Conservation (phyloP, 495 filamentous ascomycete genomes). For the Cercophora scortea region DNA sequence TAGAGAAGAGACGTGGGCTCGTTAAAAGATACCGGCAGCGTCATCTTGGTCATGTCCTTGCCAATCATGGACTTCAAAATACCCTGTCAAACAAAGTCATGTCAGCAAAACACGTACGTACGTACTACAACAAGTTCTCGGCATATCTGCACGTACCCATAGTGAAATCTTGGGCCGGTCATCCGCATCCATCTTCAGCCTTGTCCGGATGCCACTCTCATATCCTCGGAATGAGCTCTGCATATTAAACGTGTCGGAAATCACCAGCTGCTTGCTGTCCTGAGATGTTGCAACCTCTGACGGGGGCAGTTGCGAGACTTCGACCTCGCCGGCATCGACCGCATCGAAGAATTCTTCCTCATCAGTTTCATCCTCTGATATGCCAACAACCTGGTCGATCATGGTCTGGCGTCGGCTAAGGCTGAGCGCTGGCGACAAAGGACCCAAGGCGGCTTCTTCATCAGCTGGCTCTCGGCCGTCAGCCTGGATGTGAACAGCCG, state of each 20-base stretch:
- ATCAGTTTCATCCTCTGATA: slow-evolving; percentile 73
- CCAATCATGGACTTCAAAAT: slow-evolving; percentile 99
- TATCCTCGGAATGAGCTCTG: slow-evolving; percentile 78
- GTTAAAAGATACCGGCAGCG: slow-evolving; percentile 95
- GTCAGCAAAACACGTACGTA: neutral
- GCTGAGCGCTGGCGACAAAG: slow-evolving; percentile 38
- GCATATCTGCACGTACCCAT: slow-evolving; percentile 60
- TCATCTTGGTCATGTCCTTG: slow-evolving; percentile 99
- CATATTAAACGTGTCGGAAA: slow-evolving; percentile 51
- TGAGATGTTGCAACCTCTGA: slow-evolving; percentile 35
- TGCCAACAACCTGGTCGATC: slow-evolving; percentile 51
- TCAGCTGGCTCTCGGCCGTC: slow-evolving; percentile 14
- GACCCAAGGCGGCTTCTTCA: slow-evolving; percentile 27
- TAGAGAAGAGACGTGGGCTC: slow-evolving; percentile 97
- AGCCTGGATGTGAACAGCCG: slow-evolving; percentile 22
- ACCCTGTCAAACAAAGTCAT: slow-evolving; percentile 44
- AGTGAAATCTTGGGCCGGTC: slow-evolving; percentile 89
- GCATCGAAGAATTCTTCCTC: slow-evolving; percentile 98
- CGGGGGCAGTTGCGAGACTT: slow-evolving; percentile 53
- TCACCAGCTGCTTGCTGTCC: slow-evolving; percentile 29
- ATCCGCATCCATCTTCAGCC: slow-evolving; percentile 84
- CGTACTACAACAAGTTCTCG: slow-evolving; percentile 15
- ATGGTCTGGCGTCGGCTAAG: slow-evolving; percentile 47
- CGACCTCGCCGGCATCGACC: slow-evolving; percentile 83
- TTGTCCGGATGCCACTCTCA: slow-evolving; percentile 71